Conservation (phyloP, 163 green algal species). For the Scenedesmus sp. region DNA sequence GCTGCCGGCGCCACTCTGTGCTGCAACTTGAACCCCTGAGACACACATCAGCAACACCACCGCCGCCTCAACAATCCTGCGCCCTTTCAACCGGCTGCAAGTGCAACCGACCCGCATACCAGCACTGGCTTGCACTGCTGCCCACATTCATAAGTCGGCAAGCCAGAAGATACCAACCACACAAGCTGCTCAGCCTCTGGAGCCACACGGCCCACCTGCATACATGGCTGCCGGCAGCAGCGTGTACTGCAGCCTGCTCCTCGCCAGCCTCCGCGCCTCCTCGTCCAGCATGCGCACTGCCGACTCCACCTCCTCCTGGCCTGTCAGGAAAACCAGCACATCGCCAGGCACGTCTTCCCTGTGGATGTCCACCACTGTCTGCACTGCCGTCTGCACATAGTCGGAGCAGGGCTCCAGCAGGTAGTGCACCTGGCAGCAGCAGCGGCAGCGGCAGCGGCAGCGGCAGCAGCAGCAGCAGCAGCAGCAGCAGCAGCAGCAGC, state of each 20-base stretch:
- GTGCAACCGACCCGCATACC: too few relatives aligned
- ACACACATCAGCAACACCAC: too few relatives aligned
- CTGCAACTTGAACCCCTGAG: background rate
- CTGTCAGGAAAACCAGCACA: conserved; percentile 93
- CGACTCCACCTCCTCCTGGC: conserved; percentile 77
- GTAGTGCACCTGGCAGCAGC: conserved; percentile 84
- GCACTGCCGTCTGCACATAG: conserved; percentile 87
- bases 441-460: background rate
- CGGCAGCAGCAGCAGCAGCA: background rate
- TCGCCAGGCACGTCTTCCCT: conserved; percentile 87
- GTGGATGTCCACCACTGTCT: conserved; percentile 88
- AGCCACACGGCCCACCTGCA: conserved; percentile 15
- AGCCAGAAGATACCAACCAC: too few relatives aligned
- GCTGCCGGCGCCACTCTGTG: too few relatives aligned
- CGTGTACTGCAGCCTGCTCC: conserved; percentile 56
- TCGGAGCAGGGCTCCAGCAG: conserved; percentile 74
- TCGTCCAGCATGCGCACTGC: conserved; percentile 78
- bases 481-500: too few relatives aligned
- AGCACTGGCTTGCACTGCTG: too few relatives aligned
- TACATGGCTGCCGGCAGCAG: conserved; percentile 76
- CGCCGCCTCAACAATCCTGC: background rate
- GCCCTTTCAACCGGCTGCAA: too few relatives aligned
- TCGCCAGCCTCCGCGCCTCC: conserved; percentile 64
- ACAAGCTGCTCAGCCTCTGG: too few relatives aligned
- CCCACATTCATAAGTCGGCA: too few relatives aligned